A percentile compares a stretch with the other conserved stretches of the same genome.
Conservation (phyloP, 352 stramenopile genomes). For the Globisporangium splendens region DNA sequence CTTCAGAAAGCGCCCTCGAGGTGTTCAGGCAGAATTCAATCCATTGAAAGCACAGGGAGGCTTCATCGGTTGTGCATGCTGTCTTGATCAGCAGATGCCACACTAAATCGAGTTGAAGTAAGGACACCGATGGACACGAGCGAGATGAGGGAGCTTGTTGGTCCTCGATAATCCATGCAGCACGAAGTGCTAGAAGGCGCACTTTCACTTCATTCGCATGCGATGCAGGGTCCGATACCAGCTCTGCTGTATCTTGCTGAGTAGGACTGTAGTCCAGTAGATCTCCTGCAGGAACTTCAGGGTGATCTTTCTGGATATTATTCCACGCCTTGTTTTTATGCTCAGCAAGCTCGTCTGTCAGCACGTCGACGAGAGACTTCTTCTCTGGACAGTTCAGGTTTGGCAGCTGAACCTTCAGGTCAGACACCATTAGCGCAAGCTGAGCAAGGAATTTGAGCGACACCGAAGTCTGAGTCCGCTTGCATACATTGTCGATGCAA, state of each 20-base stretch:
- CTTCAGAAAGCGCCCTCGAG: slow-evolving; percentile 4
- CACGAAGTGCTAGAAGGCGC: slow-evolving; percentile 58
- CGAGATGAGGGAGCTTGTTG: not conserved
- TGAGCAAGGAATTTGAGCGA: slow-evolving; percentile 40
- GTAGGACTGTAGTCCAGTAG: slow-evolving; percentile 2
- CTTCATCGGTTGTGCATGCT: slow-evolving; percentile 35
- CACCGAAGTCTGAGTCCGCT: slow-evolving; percentile 9
- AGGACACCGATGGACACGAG: slow-evolving; percentile 12
- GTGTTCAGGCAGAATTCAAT: slow-evolving; percentile 62
- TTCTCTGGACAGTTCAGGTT: not conserved
- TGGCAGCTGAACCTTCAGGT: slow-evolving; percentile 11
- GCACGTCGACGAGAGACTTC: slow-evolving; percentile 5
- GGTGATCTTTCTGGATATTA: slow-evolving; percentile 1
- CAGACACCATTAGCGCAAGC: slow-evolving; percentile 23
- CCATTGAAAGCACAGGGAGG: slow-evolving; percentile 71
- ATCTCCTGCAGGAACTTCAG: not conserved
- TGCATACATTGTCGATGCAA: slow-evolving; percentile 26
- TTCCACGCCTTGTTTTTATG: slow-evolving; percentile 21
- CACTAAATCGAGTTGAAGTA: slow-evolving; percentile 27
- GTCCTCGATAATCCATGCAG: slow-evolving; percentile 45
- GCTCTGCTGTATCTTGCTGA: slow-evolving; percentile 8
- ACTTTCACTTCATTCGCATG: slow-evolving; percentile 33
- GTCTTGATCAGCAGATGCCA: slow-evolving; percentile 46
- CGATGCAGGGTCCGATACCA: slow-evolving; percentile 14
- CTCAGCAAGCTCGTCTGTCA: slow-evolving; percentile 23